Evolutionary conservation across 2,329 filamentous ascomycete species (phyloP), one percentile per base, ranked within the genome.

Genomic region (Xylaria sp.): DNA sequence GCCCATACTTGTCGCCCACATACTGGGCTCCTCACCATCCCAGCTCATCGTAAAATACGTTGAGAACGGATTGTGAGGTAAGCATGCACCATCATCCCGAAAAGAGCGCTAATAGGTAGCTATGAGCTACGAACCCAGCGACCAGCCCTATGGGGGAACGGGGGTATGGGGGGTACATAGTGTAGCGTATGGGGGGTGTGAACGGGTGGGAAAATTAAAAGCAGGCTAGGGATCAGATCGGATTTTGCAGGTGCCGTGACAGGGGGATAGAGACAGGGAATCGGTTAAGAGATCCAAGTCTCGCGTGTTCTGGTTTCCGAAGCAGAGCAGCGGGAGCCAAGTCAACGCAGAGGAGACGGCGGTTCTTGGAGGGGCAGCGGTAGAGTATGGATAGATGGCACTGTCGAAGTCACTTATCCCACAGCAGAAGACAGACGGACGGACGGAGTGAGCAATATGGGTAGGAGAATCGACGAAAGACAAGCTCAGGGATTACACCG

Each of bases 401-500:
- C 37, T 44, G 39, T 59, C n/a, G 28, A 55, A 59, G 34, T 15
- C n/a, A 34, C 58, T 39, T 20, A 34, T 62, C 46, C 18, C 37
- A 44, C 39, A 20, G 39, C 15, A 18, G 32, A 10, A 12, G 23
- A 7, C 28, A 25, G 20, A 15, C 39, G 25, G 48, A n/a, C 46
- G 28, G 37, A 44, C 25, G 44, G 52, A 39, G 25, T n/a, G n/a
- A 34, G 28, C 32, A 50, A 44, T 23, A 41, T 39, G 70, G 67
- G 63, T 67, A 68, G 63, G 52, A 59, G 39, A 68, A 59, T 57
- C 64, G 55, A 66, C 54, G 58, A 70, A 37, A 71, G 66, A 68
- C 58, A 71, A 68, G 70, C 63, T 70, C 70, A 70, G 71, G 74
- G 72, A 76, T 72, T 74, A 75, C 74, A 78, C 76, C 75, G 74